Evolutionary conservation across 2,329 filamentous ascomycete species (phyloP), one percentile per base, ranked within the genome.

Genomic region (Plectosphaerella plurivora): DNA sequence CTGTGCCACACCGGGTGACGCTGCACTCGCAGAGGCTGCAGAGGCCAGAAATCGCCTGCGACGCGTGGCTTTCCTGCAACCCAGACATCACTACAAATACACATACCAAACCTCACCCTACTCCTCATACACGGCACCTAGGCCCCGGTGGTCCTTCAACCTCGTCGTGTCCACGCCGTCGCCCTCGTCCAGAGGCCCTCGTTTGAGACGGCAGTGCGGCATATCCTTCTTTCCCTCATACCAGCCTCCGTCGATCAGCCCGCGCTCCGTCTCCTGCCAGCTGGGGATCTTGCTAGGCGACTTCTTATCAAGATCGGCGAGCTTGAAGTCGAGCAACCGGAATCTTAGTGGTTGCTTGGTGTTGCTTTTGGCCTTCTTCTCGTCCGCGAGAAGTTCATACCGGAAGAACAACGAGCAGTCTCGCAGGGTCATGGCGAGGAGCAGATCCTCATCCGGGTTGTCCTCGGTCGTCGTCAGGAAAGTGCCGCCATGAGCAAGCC

Each of bases 241-340:
- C 77, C 86, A 93, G 15, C 87, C 88, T 12, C 78, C 82, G 2
- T 81, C 70, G 47, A 88, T 80, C 52, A 93, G 71, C 22, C 76
- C 72, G 49, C 69, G 68, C 68, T 94, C 89, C 45, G 80, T 77
- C 15, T 73, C 69, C 54, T 76, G 76, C 89, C 89, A 94, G 62
- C 88, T 86, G 45, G 74, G 73, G 52, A 84, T 74, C 66, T 93
- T 92, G 50, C 78, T 78, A 1, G 71, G 70, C 9, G 80, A 77
- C 72, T 94, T 94, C 61, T 88, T 78, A 68, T 94, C 89, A 44
- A 93, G 76, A 63, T 94, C 89, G 2, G 86, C 88, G 10, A 94
- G 76, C 51, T 86, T 82, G 44, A 82, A 76, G 51, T 81, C 75
- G 7, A 84, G 48, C 37, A 50, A 9, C 37, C 22, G 36, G 20